Evolutionary conservation across 257 asterid genomes (phyloP), one percentile per base, ranked within the genome.

Genomic region (Thymus mandschuricus): DNA sequence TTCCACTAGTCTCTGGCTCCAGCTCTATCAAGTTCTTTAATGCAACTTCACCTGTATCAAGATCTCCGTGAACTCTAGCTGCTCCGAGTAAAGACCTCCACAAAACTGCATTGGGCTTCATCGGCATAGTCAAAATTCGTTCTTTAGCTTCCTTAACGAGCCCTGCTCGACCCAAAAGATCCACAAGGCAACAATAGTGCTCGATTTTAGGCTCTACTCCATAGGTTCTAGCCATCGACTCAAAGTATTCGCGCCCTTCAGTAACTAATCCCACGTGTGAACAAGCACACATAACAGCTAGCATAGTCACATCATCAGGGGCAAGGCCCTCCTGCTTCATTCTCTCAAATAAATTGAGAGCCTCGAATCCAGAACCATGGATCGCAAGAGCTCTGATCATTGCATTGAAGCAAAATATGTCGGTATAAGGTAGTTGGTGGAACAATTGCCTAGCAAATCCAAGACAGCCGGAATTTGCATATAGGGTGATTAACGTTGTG

Each of bases 371-470:
- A 49, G 68, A 70, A 35, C 92, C 95, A 66, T 90, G 92, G 68
- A 87, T 63, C 5, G 95, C 92, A 10, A 87, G 79, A 41, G 86
- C 95, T 83, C 91, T 75, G 54, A 90, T 86, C 96, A 87, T 87
- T 27, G 91, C 87, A 72, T 86, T 87, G 80, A 71, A 88, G 75
- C 92, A 87, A 71, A 86, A 81, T 45, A 77, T 71, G 61, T 86
- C 91, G 46, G 73, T 78, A 6, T 71, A 65, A 10, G 83, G 85
- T 75, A 90, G 75, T 55, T 75, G 74, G 66, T 66, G 54, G 66
- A 87, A 90, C 75, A 90, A 21, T 35, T 86, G 85, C 70, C 66
- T 43, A 64, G 92, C 87, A 43, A 81, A 70, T 8, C n/a, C 58
- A 55, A 87, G 92, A 73, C 74, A 76, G 48, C 95, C 95, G 46